These are phyloP conservation scores for Mycena polygramma DNA, from an alignment of 768 basidiomycete genomes.

Conservation along the genomic window DNA sequence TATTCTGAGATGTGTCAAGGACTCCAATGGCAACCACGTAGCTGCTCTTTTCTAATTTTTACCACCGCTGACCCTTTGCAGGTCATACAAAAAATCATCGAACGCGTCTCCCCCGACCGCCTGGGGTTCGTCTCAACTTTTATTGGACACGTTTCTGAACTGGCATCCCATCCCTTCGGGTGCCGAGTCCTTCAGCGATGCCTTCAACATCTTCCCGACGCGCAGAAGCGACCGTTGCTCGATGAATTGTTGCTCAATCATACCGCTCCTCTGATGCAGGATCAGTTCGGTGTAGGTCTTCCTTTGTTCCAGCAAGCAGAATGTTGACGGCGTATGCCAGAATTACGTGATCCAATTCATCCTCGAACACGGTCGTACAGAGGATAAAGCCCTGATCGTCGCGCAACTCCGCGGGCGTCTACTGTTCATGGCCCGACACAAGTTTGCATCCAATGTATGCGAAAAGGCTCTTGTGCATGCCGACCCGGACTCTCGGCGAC, in stretches of 20 bases:
- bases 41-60: conserved; percentile 39
- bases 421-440: conserved; percentile 84
- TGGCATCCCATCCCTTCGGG: conserved; percentile 92
- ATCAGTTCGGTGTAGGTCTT: conserved; percentile 86
- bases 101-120: conserved; percentile 82
- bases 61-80: conserved; percentile 43
- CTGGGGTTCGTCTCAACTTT: conserved; percentile 83
- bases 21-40: conserved; percentile 96
- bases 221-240: conserved; percentile 76
- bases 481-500: conserved; percentile 71
- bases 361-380: conserved; percentile 80
- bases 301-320: conserved; percentile 13
- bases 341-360: conserved; percentile 98
- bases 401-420: conserved; percentile 82
- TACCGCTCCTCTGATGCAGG: conserved; percentile 82
- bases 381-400: conserved; percentile 78
- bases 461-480: conserved; percentile 88
- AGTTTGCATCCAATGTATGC: conserved; percentile 96
- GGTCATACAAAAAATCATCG: conserved; percentile 92
- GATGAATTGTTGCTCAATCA: conserved; percentile 82
- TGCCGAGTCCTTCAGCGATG: conserved; percentile 96
- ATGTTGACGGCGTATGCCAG: conserved; percentile 52
- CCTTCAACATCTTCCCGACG: conserved; percentile 84
- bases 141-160: conserved; percentile 80
- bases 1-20: conserved; percentile 88